phyloP scores from a whole-genome alignment of 1,284 basidiomycete genomes.

The Wolfiporia cocos region DNA sequence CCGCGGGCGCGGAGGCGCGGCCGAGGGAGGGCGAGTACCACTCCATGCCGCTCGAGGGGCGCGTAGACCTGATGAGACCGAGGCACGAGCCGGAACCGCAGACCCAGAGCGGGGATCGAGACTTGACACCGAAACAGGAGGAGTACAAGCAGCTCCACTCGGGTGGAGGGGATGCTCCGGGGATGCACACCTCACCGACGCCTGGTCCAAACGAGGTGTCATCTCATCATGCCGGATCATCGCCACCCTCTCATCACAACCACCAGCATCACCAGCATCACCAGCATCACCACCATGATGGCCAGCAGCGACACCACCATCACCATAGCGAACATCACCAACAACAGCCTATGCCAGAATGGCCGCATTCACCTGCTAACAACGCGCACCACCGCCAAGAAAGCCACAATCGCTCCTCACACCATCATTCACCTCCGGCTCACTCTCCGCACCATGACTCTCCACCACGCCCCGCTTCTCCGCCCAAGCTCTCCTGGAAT shows the following conservation, averaged over 20 bases:
- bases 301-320: conserved; percentile 7
- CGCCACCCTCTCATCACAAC: conserved; percentile 24
- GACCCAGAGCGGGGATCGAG: conserved; percentile 1
- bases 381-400: background rate
- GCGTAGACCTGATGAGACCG: conserved; percentile 78
- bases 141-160: conserved; percentile 17
- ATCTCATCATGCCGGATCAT: conserved; percentile 26
- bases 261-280: conserved; percentile 7
- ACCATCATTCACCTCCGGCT: conserved; percentile 2
- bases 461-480: conserved; percentile 43
- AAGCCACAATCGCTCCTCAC: conserved; percentile 8
- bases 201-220: conserved; percentile 51
- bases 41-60: conserved; percentile 79
- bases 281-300: conserved; percentile 8
- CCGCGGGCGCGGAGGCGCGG: conserved; percentile 4
- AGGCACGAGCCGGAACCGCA: conserved; percentile 28
- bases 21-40: conserved; percentile 65
- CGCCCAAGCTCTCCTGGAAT: conserved; percentile 63
- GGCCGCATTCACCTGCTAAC: conserved; percentile 1
- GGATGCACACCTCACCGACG: conserved; percentile 42
- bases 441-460: conserved; percentile 14
- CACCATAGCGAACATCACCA: conserved; percentile 9
- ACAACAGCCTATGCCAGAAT: background rate
- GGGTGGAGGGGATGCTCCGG: conserved; percentile 17
- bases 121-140: conserved; percentile 15